A percentile compares a stretch with the other conserved stretches of the same genome.
Conservation (phyloP, 208 protist genomes). For the Leishmania amazonensis region DNA sequence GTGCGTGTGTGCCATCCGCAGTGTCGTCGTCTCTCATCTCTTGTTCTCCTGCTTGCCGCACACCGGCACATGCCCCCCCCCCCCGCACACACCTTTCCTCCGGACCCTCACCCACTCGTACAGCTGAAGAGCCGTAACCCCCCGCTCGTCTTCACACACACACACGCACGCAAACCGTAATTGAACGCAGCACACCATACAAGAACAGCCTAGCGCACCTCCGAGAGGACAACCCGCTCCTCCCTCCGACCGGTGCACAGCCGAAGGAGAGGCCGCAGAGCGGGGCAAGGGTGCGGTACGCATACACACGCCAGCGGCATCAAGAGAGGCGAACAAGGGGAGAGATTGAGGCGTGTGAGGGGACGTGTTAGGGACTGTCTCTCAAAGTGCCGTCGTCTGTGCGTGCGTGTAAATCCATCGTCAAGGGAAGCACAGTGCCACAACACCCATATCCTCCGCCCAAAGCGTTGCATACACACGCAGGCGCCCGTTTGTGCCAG, state of each 20-base stretch:
- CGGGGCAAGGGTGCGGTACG: background rate
- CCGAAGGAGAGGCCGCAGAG: background rate
- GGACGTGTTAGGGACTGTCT: background rate
- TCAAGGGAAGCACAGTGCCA: no score
- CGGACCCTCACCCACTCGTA: background rate
- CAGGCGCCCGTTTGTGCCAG: background rate
- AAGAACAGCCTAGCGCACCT: background rate
- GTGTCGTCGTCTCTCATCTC: background rate
- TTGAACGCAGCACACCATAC: background rate
- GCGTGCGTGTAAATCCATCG: background rate
- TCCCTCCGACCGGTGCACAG: background rate
- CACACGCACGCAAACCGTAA: background rate
- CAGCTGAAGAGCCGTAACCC: background rate
- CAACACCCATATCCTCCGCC: background rate
- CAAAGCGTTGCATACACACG: background rate
- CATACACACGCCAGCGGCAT: background rate
- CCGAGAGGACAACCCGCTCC: background rate
- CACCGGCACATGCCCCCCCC: background rate
- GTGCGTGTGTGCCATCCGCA: background rate
- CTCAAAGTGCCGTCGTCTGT: background rate
- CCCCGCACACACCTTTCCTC: background rate
- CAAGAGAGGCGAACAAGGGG: background rate
- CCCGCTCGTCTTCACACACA: background rate
- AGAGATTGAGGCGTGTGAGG: background rate
- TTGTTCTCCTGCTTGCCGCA: background rate